These are phyloP conservation scores for Sequoia sempervirens DNA, from an alignment of 75 land plant genomes.

Conservation along the genomic window DNA sequence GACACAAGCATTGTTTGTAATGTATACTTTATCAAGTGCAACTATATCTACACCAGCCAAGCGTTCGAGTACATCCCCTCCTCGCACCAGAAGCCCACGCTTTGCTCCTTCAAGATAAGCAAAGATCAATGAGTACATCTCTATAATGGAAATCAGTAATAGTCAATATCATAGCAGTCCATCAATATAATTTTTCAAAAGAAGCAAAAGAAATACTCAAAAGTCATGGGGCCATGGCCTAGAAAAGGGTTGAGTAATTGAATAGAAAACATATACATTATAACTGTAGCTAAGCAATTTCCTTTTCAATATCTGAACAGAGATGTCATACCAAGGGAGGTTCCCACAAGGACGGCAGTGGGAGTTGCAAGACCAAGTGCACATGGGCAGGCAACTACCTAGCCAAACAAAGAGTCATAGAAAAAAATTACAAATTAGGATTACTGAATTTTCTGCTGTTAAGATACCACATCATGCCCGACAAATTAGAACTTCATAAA, in stretches of 20 bases:
- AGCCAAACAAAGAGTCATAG: neutral
- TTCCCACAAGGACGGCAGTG: slow-evolving; percentile 95
- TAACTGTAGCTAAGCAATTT: neutral
- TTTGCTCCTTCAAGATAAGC: slow-evolving; percentile 66
- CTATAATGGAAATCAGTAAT: neutral
- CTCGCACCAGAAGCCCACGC: slow-evolving; percentile 92
- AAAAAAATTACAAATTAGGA: neutral
- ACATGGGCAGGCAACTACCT: slow-evolving; percentile 99
- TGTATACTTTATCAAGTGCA: slow-evolving; percentile 77
- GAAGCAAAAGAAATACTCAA: neutral
- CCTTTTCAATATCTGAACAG: neutral
- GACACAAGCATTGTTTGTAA: neutral
- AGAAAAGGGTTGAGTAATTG: neutral
- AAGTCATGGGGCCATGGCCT: neutral
- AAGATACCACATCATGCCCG: neutral
- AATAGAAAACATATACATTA: neutral
- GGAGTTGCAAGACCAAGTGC: slow-evolving; percentile 99
- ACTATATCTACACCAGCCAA: slow-evolving; percentile 67
- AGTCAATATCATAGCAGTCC: neutral
- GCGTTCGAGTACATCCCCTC: slow-evolving; percentile 98
- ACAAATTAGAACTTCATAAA: neutral
- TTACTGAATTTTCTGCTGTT: neutral
- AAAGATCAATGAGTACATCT: neutral
- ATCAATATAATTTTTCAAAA: neutral
- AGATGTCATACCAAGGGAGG: slow-evolving; percentile 68